phyloP scores from a whole-genome alignment of 495 filamentous ascomycete species.

The Gamarada debralockiae region DNA sequence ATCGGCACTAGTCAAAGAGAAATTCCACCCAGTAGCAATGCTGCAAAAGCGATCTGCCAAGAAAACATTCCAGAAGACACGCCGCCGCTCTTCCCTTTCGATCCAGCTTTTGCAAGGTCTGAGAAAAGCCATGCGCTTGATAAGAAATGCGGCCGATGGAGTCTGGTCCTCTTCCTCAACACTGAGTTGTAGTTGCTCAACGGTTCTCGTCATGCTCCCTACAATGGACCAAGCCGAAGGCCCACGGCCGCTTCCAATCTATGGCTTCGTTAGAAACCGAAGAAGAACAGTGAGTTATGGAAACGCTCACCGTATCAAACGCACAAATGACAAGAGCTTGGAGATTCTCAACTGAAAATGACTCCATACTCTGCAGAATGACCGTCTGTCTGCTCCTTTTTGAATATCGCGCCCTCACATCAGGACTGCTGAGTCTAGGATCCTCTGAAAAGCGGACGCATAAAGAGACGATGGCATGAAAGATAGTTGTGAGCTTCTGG shows the following conservation, averaged over 20 bases:
- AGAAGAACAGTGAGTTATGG: too few species aligned
- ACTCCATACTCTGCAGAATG: slow-evolving; percentile 31
- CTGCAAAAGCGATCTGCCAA: slow-evolving; percentile 86
- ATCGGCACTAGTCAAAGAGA: slow-evolving; percentile 34
- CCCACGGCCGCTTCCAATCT: slow-evolving; percentile 31
- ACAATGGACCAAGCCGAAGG: slow-evolving; percentile 32
- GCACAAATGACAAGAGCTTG: slow-evolving; percentile 34
- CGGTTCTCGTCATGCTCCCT: slow-evolving; percentile 34
- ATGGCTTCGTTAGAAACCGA: background rate
- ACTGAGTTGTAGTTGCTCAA: slow-evolving; percentile 34
- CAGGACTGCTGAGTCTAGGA: slow-evolving; percentile 4
- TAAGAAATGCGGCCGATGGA: slow-evolving; percentile 19
- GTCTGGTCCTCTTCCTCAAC: slow-evolving; percentile 27
- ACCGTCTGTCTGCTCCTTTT: slow-evolving; percentile 25
- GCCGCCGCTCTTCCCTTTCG: slow-evolving; percentile 81
- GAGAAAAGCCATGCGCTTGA: slow-evolving; percentile 41
- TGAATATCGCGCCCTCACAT: slow-evolving; percentile 21
- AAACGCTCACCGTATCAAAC: slow-evolving; percentile 32
- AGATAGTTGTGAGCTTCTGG: slow-evolving; percentile 13
- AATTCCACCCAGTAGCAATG: slow-evolving; percentile 90
- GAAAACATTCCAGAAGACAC: slow-evolving; percentile 93
- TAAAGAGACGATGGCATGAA: slow-evolving; percentile 31
- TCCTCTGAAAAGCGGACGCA: slow-evolving; percentile 25
- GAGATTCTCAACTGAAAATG: slow-evolving; percentile 32
- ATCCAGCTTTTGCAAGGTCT: slow-evolving; percentile 83